Conservation (phyloP, 441 rosid genomes). For the Croton laevigatus region DNA sequence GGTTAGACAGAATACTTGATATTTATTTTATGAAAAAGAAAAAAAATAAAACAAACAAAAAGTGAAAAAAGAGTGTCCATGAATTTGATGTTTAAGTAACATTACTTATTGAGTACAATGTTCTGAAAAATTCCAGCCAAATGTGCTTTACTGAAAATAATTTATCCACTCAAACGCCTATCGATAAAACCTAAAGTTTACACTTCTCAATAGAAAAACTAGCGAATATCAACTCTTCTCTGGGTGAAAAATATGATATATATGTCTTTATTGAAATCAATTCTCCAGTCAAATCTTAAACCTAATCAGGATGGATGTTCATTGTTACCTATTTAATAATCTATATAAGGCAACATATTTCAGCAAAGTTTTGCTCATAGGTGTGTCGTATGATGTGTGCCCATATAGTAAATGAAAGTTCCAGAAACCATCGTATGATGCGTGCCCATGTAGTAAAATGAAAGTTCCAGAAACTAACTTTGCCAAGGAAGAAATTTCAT, state of each 20-base stretch:
- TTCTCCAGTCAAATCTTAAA: neutral
- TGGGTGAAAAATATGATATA: no score
- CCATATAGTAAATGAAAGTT: neutral
- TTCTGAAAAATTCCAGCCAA: neutral
- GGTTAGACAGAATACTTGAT: no score
- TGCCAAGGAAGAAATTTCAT: neutral
- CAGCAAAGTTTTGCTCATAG: neutral
- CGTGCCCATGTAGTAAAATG: neutral
- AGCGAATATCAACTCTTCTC: no score
- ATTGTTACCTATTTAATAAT: neutral
- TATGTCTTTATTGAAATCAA: no score
- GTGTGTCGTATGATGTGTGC: neutral
- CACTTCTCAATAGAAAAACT: neutral
- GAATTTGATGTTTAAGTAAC: neutral
- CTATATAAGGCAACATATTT: neutral
- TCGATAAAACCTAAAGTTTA: neutral
- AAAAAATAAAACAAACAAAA: no score
- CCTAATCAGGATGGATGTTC: neutral
- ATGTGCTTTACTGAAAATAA: neutral
- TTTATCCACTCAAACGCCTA: neutral
- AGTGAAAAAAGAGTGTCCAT: neutral
- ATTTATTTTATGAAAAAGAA: no score
- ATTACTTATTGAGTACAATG: no score
- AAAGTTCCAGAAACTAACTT: neutral
- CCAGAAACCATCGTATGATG: neutral